phyloP scores from a whole-genome alignment of 2,329 filamentous ascomycete species.

The Beauveria varroae region DNA sequence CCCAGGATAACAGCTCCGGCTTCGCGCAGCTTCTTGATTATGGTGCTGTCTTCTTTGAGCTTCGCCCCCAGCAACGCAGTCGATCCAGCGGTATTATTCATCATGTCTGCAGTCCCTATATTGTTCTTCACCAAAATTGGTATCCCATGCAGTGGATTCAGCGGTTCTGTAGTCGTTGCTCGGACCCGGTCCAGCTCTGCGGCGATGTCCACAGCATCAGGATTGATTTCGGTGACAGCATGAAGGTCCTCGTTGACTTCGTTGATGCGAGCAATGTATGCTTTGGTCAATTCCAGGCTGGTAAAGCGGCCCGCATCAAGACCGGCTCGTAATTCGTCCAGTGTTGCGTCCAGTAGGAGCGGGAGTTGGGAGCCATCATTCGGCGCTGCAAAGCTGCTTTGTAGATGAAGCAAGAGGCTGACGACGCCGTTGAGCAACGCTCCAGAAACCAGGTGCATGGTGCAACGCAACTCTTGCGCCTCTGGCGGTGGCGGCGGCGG shows the following conservation, averaged over 20 bases:
- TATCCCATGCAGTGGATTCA: slow-evolving; percentile 52
- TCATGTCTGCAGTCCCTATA: slow-evolving; percentile 53
- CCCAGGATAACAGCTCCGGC: slow-evolving; percentile 59
- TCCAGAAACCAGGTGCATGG: background rate
- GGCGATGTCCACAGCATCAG: slow-evolving; percentile 32
- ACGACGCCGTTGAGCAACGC: background rate
- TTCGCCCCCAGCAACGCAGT: slow-evolving; percentile 53
- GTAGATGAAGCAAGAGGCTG: background rate
- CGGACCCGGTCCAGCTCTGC: slow-evolving; percentile 24
- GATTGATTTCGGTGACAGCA: slow-evolving; percentile 29
- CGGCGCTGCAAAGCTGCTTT: background rate
- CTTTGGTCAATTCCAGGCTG: slow-evolving; percentile 28
- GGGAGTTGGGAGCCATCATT: background rate
- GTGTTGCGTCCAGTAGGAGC: slow-evolving; percentile 16
- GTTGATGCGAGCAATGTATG: slow-evolving; percentile 21
- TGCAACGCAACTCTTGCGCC: background rate
- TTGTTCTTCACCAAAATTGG: slow-evolving; percentile 62
- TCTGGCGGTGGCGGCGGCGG: background rate
- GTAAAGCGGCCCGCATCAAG: slow-evolving; percentile 23
- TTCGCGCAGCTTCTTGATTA: slow-evolving; percentile 51
- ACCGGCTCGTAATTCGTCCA: slow-evolving; percentile 15
- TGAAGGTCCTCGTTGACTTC: slow-evolving; percentile 20
- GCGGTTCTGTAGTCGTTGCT: slow-evolving; percentile 9
- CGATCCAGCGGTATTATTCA: slow-evolving; percentile 58
- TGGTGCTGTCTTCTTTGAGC: slow-evolving; percentile 47